Conservation (phyloP, 495 filamentous ascomycete genomes). For the Evernia prunastri region DNA sequence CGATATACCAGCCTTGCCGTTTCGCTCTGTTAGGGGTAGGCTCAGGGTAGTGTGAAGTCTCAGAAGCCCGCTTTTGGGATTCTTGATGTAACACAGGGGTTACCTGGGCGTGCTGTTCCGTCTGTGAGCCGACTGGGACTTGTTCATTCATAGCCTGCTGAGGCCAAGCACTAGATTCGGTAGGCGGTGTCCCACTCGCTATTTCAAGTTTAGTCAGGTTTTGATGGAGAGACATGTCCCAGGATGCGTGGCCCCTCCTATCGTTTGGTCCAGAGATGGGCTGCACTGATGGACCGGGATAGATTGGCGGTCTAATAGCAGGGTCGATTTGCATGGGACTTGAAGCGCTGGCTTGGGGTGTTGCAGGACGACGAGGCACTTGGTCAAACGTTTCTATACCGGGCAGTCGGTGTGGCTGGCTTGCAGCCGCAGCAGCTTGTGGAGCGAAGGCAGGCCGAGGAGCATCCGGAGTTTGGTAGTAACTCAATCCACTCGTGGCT, state of each 20-base stretch:
- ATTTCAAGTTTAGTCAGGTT: slow-evolving; percentile 71
- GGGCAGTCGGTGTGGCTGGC: slow-evolving; percentile 59
- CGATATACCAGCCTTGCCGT: slow-evolving; percentile 65
- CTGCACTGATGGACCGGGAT: slow-evolving; percentile 41
- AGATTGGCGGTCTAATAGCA: slow-evolving; percentile 37
- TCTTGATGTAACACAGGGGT: slow-evolving; percentile 25
- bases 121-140: slow-evolving; percentile 32
- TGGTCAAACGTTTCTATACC: slow-evolving; percentile 89
- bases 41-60: slow-evolving; percentile 34
- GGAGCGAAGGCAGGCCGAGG: slow-evolving; percentile 46
- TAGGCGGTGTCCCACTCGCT: slow-evolving; percentile 45
- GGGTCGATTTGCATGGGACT: slow-evolving; percentile 67
- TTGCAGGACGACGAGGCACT: slow-evolving; percentile 51
- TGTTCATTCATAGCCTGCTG: slow-evolving; percentile 42
- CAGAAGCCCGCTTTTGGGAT: slow-evolving; percentile 12
- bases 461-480: slow-evolving; percentile 55
- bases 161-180: slow-evolving; percentile 49
- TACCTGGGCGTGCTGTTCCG: slow-evolving; percentile 25
- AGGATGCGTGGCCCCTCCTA: slow-evolving; percentile 56
- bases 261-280: slow-evolving; percentile 50
- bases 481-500: slow-evolving; percentile 53
- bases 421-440: slow-evolving; percentile 40
- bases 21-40: slow-evolving; percentile 52
- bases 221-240: slow-evolving; percentile 70
- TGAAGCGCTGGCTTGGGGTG: slow-evolving; percentile 55